Evolutionary conservation across 371 early-diverging fungal species (phyloP).

Genomic region (Dichotomocladium elegans): DNA sequence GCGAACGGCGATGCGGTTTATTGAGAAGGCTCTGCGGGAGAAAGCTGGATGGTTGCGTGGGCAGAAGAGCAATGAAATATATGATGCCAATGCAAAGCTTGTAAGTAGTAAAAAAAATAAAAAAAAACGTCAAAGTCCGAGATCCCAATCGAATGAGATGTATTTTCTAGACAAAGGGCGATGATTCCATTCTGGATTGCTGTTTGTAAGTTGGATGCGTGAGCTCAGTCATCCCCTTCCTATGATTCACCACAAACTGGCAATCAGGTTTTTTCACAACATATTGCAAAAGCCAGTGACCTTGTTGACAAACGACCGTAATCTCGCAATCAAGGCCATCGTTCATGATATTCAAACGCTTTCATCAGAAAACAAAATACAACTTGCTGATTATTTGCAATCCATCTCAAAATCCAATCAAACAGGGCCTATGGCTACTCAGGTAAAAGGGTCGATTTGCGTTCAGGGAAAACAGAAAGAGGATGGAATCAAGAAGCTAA

Average conservation of each 20-base stretch:
- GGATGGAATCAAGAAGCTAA: too few relatives aligned
- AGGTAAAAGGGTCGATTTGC: too few relatives aligned
- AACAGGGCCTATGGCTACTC: too few relatives aligned
- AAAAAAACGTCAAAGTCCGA: not conserved
- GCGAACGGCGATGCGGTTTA: constrained; percentile 32
- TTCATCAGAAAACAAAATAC: constrained; percentile 20
- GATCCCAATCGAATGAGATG: too few relatives aligned
- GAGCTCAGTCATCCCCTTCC: too few relatives aligned
- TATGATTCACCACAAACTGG: not conserved
- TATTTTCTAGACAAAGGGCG: constrained; percentile 15
- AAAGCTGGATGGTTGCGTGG: constrained; percentile 20
- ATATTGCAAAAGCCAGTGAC: constrained; percentile 10
- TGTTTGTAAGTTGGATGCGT: constrained; percentile 35
- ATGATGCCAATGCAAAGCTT: constrained; percentile 4
- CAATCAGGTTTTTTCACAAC: not conserved
- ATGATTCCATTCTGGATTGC: constrained; percentile 39
- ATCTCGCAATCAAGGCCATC: constrained; percentile 44
- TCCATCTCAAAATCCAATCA: not conserved
- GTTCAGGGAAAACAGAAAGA: too few relatives aligned
- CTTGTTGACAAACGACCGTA: constrained; percentile 37
- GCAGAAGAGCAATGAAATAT: constrained; percentile 25
- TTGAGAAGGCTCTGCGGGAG: constrained; percentile 14
- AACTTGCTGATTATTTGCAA: constrained; percentile 10
- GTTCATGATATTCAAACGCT: constrained; percentile 30
- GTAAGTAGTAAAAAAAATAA: constrained; percentile 2